Evolutionary conservation across 2,329 filamentous ascomycete species (phyloP), one percentile per base, ranked within the genome.

Genomic region (Sphaerostilbella broomeana): DNA sequence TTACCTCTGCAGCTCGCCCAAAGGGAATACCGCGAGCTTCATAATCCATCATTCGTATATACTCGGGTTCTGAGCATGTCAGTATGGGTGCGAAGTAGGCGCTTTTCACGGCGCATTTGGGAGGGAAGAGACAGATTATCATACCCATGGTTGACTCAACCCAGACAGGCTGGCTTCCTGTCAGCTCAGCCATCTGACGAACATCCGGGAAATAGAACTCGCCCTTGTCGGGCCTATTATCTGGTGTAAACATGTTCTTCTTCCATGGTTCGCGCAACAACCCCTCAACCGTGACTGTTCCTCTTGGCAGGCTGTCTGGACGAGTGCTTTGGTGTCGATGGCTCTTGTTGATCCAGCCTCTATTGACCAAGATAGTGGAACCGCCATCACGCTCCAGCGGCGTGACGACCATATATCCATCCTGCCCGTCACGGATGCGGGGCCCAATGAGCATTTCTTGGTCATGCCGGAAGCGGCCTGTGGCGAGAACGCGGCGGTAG

Each of bases 141-240:
- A n/a, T 70, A 92, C 87, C 78, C 85, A 94, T 92, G 26, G 90
- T 98, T 63, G 89, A 84, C 67, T 98, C 92, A 42, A 98, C 75
- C 89, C 89, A 95, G 26, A 98, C 84, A 1, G 87, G 73, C 64
- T 95, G 87, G 53, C 84, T 89, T 1, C 85, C 86, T 17, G 80
- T 81, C 58, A 87, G 64, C 45, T 69, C 71, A 2, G 92, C 92
- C 92, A 98, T 98, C 70, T 95, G 79, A 53, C 74, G 63, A 17
- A 98, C 86, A 62, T 95, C 90, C 0, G 92, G 90, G 56, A 98
- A 98, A 65, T 95, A 95, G 60, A 94, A 98, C 61, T 88, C 81
- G 43, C 82, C 78, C 56, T 80, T 79, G 51, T 89, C 81, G 0
- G 90, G 90, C 51, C 78, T 71, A 54, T 98, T 98, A 0, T 84